phyloP scores from a whole-genome alignment of 805 yeast species.

The Pichia ethanolica region DNA sequence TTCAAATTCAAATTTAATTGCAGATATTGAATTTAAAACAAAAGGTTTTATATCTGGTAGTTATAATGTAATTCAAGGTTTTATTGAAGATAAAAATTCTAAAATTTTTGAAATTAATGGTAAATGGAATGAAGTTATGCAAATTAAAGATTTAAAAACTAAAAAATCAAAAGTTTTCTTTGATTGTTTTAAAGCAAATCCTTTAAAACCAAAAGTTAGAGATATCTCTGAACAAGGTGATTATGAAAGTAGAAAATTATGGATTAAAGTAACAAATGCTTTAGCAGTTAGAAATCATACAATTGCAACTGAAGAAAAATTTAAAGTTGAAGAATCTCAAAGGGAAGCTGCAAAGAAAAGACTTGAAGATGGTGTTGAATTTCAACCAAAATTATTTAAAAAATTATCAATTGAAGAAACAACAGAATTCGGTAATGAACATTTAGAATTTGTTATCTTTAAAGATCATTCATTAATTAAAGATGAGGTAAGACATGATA shows the following conservation, averaged over 20 bases:
- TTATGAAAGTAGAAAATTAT: slow-evolving; percentile 72
- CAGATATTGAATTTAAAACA: slow-evolving; percentile 88
- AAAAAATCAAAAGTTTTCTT: slow-evolving; percentile 42
- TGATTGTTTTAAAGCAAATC: slow-evolving; percentile 50
- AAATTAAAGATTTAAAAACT: slow-evolving; percentile 45
- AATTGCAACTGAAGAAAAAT: slow-evolving; percentile 83
- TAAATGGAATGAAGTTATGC: slow-evolving; percentile 88
- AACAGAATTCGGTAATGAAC: slow-evolving; percentile 28
- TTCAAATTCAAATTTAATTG: slow-evolving; percentile 46
- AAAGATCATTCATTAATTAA: slow-evolving; percentile 35
- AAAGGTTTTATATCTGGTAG: slow-evolving; percentile 92
- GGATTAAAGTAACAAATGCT: slow-evolving; percentile 80
- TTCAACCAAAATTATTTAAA: slow-evolving; percentile 72
- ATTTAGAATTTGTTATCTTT: slow-evolving; percentile 59
- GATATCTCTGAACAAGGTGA: slow-evolving; percentile 74
- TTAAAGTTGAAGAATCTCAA: slow-evolving; percentile 80
- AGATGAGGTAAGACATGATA: slow-evolving; percentile 29
- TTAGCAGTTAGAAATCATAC: slow-evolving; percentile 73
- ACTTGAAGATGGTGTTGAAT: slow-evolving; percentile 69
- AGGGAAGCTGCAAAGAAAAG: slow-evolving; percentile 67
- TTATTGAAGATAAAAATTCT: slow-evolving; percentile 49
- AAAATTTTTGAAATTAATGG: slow-evolving; percentile 65
- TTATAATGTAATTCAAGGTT: slow-evolving; percentile 83
- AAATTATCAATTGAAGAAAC: slow-evolving; percentile 31
- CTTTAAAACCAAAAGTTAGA: slow-evolving; percentile 61